Evolutionary conservation across 768 basidiomycete genomes (phyloP).

Genomic region (Lentinula sp.): DNA sequence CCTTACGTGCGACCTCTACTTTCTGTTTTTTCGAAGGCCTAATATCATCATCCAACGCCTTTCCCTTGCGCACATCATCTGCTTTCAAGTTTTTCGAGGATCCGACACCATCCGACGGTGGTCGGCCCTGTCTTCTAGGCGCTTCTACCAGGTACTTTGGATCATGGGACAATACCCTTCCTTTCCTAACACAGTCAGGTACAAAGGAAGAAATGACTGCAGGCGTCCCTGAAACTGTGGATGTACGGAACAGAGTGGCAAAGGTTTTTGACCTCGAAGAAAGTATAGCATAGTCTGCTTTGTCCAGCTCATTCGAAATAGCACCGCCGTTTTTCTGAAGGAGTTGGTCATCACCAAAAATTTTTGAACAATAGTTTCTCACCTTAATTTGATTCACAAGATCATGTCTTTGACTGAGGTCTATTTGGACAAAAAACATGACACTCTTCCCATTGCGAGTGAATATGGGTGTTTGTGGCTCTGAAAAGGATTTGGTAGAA

Average conservation of each 20-base stretch:
- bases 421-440: slow-evolving; percentile 65
- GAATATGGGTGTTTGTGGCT: slow-evolving; percentile 28
- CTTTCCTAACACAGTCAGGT: slow-evolving; percentile 40
- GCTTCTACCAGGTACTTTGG: slow-evolving; percentile 36
- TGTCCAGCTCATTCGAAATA: slow-evolving; percentile 44
- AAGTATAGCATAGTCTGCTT: slow-evolving; percentile 59
- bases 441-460: slow-evolving; percentile 35
- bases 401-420: slow-evolving; percentile 45
- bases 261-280: slow-evolving; percentile 46
- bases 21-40: neutral
- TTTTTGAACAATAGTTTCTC: slow-evolving; percentile 8
- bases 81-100: neutral
- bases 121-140: slow-evolving; percentile 10
- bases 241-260: slow-evolving; percentile 32
- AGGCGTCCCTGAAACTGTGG: slow-evolving; percentile 29
- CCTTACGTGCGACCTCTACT: neutral
- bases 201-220: slow-evolving; percentile 52
- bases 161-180: slow-evolving; percentile 34
- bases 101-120: neutral
- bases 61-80: neutral
- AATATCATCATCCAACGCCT: slow-evolving; percentile 2
- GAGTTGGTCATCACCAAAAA: neutral
- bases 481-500: slow-evolving; percentile 9
- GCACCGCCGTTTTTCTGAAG: slow-evolving; percentile 61
- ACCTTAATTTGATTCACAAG: slow-evolving; percentile 60